Base-by-base conservation (phyloP, 192 early-diverging fungal species). In the Dispira parvispora region DNA sequence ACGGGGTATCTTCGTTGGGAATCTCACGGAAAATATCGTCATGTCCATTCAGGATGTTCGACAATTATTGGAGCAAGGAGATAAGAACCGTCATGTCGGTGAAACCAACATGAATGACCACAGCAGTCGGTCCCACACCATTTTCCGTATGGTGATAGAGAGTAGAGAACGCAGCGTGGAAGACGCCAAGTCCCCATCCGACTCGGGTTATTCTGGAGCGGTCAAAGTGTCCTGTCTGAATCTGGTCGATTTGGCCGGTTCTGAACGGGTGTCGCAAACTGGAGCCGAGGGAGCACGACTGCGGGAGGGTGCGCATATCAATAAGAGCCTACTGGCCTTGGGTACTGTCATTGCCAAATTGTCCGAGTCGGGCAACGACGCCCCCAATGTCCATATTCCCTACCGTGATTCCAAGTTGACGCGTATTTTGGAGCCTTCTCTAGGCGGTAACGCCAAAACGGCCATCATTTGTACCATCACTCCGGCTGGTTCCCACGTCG, bases 321-420 rank as follows among this genome's bases (percentile, higher is more conserved):
- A 99, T 76, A 90, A 89, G 63, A 85, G 83, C 13, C 73, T 98
- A 26, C 70, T 95, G 57, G 84, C 95, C 11, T 78, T 98, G 4
- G 93, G 90, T 49, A 94, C 87, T 0, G 95, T 98, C 50, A 98
- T 98, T 69, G 83, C 82, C 0, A 88, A 90, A 62, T 67, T 98
- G 21, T 91, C 95, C 2, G 88, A 90, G 49, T 75, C 74, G 23
- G 73, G 67, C 13, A 78, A 77, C 27, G 77, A 78, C 46, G 46
- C 46, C 11, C 5, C 46, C 62, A 32, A n/a, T n/a, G 46, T 52
- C 3, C 94, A 97, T 72, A 89, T 99, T 54, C 96, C 96, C 0
- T 99, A 88, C 72, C 88, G 96, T 43, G 96, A 99, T 67, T 97
- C 94, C 0, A 97, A 97, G 64, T 69, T 99, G 46, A 99, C 96